A percentile compares a stretch with the other conserved stretches of the same genome.
Conservation (phyloP, 495 filamentous ascomycete species). For the Penicillium odoratum region DNA sequence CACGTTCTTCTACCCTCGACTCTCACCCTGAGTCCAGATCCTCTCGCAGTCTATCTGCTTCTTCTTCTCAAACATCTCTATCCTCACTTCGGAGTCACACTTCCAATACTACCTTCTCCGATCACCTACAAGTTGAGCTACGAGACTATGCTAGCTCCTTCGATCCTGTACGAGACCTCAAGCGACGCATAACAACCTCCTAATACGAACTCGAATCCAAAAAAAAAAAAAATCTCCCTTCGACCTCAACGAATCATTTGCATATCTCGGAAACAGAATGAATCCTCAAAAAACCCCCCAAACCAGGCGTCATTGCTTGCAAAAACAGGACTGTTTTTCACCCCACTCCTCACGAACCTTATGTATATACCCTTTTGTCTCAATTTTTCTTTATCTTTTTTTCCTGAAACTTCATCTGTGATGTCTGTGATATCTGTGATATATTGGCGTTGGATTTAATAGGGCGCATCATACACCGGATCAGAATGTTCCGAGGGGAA, state of each 20-base stretch:
- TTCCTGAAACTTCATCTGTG: neutral
- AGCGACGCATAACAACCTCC: conserved; percentile 54
- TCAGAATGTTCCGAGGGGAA: conserved; percentile 9
- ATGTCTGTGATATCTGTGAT: conserved; percentile 1
- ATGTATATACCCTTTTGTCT: neutral
- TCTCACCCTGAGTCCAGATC: conserved; percentile 16
- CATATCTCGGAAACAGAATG: conserved; percentile 6
- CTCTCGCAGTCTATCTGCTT: conserved; percentile 60
- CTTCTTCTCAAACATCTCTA: conserved; percentile 82
- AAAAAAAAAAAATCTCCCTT: neutral
- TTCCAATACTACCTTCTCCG: conserved; percentile 60
- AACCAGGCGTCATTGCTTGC: conserved; percentile 8
- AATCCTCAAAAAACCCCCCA: neutral
- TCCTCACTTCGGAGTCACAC: conserved; percentile 71
- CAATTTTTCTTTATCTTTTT: neutral
- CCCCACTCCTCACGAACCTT: conserved; percentile 4
- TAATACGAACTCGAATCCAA: conserved; percentile 14
- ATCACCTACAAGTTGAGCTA: conserved; percentile 76
- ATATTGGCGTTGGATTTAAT: conserved; percentile 19
- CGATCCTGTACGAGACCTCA: conserved; percentile 72
- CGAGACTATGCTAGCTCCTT: conserved; percentile 85
- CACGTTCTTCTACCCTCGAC: conserved; percentile 41
- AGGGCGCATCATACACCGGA: conserved; percentile 11
- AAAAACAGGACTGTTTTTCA: neutral
- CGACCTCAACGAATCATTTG: conserved; percentile 15